A percentile compares a stretch with the other conserved stretches of the same genome.
Evolutionary conservation across 345 rosid genomes (phyloP).

Genomic region (Heritiera fomes): DNA sequence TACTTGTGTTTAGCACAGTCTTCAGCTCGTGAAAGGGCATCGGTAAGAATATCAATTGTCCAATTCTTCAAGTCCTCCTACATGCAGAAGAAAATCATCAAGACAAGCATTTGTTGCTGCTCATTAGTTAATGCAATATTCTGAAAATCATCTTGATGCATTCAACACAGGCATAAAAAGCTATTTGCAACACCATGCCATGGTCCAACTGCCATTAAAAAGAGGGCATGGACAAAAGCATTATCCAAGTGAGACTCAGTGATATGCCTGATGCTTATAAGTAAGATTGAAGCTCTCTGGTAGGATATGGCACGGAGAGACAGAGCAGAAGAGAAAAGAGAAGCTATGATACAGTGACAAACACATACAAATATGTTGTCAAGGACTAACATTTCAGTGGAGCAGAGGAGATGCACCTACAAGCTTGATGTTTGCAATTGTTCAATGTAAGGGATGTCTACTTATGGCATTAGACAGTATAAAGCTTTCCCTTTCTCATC

Average conservation of each 20-base stretch:
- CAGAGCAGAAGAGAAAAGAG: not conserved
- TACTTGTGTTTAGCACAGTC: constrained; percentile 47
- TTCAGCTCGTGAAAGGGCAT: constrained; percentile 75
- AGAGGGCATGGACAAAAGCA: not conserved
- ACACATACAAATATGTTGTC: not conserved
- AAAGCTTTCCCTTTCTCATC: not conserved
- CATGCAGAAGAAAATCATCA: constrained; percentile 15
- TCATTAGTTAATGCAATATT: not conserved
- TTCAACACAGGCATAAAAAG: not conserved
- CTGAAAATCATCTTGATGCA: constrained; percentile 4
- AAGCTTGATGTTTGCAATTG: not conserved
- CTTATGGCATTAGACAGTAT: not conserved
- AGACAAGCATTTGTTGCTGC: not conserved
- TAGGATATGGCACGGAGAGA: not conserved
- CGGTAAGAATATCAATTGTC: constrained; percentile 83
- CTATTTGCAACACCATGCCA: not conserved
- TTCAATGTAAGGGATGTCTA: not conserved
- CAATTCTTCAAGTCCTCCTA: constrained; percentile 88
- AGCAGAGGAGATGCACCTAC: not conserved
- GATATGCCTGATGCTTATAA: not conserved
- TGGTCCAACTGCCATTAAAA: not conserved
- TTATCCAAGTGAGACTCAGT: not conserved
- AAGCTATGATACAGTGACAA: not conserved
- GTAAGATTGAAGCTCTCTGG: not conserved
- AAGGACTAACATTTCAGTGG: not conserved